Evolutionary conservation across 1,284 basidiomycete genomes (phyloP).

Genomic region (Meripilus lineatus): DNA sequence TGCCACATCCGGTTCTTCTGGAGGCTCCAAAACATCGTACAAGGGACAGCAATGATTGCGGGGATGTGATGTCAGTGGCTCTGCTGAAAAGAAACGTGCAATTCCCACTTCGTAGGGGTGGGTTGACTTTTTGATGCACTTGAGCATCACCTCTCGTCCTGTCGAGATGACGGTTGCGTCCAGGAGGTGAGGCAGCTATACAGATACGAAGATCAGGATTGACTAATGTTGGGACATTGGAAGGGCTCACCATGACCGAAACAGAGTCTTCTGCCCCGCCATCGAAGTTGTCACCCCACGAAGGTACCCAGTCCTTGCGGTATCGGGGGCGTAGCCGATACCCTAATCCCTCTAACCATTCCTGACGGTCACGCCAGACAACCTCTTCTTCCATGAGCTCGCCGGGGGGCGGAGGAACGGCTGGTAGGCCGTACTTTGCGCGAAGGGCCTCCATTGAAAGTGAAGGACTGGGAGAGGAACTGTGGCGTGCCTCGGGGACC

Average conservation of each 20-base stretch:
- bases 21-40: slow-evolving; percentile 18
- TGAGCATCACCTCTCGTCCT: slow-evolving; percentile 18
- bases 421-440: no score
- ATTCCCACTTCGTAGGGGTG: slow-evolving; percentile 19
- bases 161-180: slow-evolving; percentile 24
- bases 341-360: slow-evolving; percentile 12
- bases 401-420: no score
- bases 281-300: slow-evolving; percentile 7
- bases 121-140: slow-evolving; percentile 10
- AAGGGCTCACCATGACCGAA: neutral
- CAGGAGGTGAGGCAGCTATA: slow-evolving; percentile 10
- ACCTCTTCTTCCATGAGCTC: no score
- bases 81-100: slow-evolving; percentile 11
- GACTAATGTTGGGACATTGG: neutral
- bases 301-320: slow-evolving; percentile 14
- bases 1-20: slow-evolving; percentile 9
- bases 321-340: slow-evolving; percentile 10
- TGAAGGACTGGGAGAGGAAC: no score
- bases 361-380: neutral
- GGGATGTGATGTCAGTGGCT: slow-evolving; percentile 13
- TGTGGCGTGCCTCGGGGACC: no score
- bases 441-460: no score
- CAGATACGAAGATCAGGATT: neutral
- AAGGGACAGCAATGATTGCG: slow-evolving; percentile 19
- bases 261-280: slow-evolving; percentile 11